Evolutionary conservation across 73 alveolate genomes (phyloP).

Genomic region (Tetrahymena borealis): DNA sequence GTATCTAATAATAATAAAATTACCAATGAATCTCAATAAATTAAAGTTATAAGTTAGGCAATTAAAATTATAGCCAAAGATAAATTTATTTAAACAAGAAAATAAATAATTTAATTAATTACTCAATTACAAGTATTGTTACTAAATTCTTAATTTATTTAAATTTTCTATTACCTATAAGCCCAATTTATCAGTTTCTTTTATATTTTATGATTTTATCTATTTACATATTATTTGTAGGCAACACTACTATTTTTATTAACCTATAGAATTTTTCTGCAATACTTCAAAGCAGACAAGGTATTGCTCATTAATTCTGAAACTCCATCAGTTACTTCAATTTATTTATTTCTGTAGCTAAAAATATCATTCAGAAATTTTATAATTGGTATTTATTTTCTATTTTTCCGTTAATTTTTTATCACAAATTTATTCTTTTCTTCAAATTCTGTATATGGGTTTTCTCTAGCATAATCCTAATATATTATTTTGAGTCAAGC

Average conservation of each 20-base stretch:
- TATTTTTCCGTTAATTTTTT: neutral
- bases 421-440: neutral
- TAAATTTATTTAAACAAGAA: too few relatives aligned
- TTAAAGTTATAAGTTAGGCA: too few relatives aligned
- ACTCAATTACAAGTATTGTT: too few relatives aligned
- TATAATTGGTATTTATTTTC: neutral
- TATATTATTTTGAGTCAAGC: neutral
- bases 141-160: too few relatives aligned
- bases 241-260: neutral
- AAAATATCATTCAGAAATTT: neutral
- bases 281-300: neutral
- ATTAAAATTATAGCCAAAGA: too few relatives aligned
- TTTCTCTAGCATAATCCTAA: neutral
- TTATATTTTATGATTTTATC: neutral
- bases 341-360: neutral
- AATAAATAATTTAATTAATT: too few relatives aligned
- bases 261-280: neutral
- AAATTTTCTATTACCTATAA: neutral
- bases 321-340: neutral
- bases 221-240: neutral
- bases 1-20: too few relatives aligned
- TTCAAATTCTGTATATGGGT: neutral
- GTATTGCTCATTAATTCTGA: neutral
- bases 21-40: too few relatives aligned
- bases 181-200: neutral